phyloP scores from a whole-genome alignment of 768 basidiomycete species.

The Russula sp. region DNA sequence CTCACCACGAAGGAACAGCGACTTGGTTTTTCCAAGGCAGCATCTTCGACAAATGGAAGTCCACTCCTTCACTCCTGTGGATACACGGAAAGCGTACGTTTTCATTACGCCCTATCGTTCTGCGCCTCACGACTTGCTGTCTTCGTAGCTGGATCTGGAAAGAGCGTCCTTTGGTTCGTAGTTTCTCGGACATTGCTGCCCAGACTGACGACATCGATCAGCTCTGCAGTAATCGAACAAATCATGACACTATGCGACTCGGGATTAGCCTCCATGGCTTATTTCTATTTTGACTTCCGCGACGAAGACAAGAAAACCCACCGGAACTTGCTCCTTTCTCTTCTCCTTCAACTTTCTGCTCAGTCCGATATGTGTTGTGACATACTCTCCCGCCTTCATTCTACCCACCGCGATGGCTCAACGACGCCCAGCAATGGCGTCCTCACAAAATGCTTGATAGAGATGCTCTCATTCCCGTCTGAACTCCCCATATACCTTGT shows the following conservation, averaged over 20 bases:
- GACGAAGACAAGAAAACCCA: not conserved
- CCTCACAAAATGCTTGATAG: not conserved
- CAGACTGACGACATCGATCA: not conserved
- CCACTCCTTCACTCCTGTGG: not conserved
- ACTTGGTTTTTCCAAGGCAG: not conserved
- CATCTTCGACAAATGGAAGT: not conserved
- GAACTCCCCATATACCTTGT: not conserved
- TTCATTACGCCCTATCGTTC: not conserved
- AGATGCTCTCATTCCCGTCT: not conserved
- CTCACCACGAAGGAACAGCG: not conserved
- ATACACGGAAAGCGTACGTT: not conserved
- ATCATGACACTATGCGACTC: not conserved
- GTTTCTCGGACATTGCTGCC: not conserved
- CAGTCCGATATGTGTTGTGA: not conserved
- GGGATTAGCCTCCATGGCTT: not conserved
- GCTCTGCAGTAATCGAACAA: not conserved
- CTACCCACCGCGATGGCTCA: not conserved
- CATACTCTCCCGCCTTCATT: not conserved
- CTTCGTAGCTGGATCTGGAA: not conserved
- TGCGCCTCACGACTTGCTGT: not conserved
- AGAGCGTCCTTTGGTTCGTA: not conserved
- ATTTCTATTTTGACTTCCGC: slow-evolving; percentile 1
- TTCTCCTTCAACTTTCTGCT: not conserved
- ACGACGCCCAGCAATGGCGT: not conserved
- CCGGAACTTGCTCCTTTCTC: not conserved